Evolutionary conservation across 2,329 filamentous ascomycete genomes (phyloP).

Genomic region (Ceratocystiopsis sp.): DNA sequence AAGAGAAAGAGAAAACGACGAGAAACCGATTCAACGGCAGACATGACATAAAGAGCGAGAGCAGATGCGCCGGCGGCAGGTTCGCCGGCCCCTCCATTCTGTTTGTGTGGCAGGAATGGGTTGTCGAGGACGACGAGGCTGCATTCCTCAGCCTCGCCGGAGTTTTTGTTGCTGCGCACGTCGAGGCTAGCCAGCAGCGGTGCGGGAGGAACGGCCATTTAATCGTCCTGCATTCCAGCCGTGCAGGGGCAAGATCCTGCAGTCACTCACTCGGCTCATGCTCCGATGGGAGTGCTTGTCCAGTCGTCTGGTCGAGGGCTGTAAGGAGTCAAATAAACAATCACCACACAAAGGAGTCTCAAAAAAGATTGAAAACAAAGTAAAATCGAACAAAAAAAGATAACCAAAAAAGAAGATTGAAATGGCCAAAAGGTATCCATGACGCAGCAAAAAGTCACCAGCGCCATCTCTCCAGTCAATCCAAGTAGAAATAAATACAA

Average conservation of each 20-base stretch:
- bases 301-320: too few relatives aligned
- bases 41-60: background rate
- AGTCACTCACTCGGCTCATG: too few relatives aligned
- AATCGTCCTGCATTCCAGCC: background rate
- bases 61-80: too few relatives aligned
- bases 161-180: background rate
- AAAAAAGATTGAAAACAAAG: background rate
- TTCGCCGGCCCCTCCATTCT: background rate
- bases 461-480: background rate
- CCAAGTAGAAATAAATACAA: background rate
- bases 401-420: background rate
- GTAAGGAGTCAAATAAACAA: background rate
- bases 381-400: background rate
- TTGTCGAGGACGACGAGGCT: slow-evolving; percentile 11
- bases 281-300: background rate
- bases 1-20: background rate
- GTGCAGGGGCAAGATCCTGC: too few relatives aligned
- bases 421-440: background rate
- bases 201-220: too few relatives aligned
- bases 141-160: slow-evolving; percentile 4
- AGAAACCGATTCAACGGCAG: background rate
- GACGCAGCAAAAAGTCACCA: background rate
- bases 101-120: slow-evolving; percentile 12
- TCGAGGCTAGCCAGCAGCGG: background rate
- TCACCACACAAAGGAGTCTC: background rate